A percentile compares a stretch with the other conserved stretches of the same genome.
phyloP scores from a whole-genome alignment of 345 rosid species.

The Cardamine resedifolia region DNA sequence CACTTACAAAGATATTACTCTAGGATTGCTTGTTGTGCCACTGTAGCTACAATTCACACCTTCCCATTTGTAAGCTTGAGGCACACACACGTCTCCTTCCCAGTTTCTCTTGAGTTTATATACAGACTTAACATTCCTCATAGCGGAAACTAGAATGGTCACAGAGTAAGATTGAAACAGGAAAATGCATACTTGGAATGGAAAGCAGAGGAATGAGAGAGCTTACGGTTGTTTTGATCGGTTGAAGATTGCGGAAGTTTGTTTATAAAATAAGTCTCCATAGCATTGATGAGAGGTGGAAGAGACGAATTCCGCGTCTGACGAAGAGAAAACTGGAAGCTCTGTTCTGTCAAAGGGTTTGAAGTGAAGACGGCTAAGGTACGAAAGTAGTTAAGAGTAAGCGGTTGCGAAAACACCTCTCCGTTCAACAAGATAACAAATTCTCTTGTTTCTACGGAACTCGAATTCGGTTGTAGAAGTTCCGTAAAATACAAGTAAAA shows the following conservation, averaged over 20 bases:
- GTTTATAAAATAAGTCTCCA: conserved; percentile 36
- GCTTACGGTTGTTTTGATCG: conserved; percentile 37
- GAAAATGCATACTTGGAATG: background rate
- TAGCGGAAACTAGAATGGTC: conserved; percentile 40
- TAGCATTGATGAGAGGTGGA: conserved; percentile 50
- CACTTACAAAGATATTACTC: conserved; percentile 49
- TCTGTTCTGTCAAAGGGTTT: background rate
- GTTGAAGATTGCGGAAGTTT: conserved; percentile 32
- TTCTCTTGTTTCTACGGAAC: conserved; percentile 16
- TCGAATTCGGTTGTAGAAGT: conserved; percentile 29
- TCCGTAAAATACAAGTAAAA: conserved; percentile 44
- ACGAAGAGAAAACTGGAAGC: conserved; percentile 14
- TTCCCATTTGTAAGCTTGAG: conserved; percentile 43
- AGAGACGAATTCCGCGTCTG: conserved; percentile 31
- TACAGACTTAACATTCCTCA: conserved; percentile 40
- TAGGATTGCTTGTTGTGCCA: conserved; percentile 32
- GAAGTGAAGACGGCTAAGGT: background rate
- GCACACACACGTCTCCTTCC: conserved; percentile 55
- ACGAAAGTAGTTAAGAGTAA: conserved; percentile 5
- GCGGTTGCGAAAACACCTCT: background rate
- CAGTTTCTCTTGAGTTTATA: conserved; percentile 47
- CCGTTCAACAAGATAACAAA: conserved; percentile 24
- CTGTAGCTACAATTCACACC: conserved; percentile 48
- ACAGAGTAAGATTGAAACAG: background rate
- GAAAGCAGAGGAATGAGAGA: background rate